These are phyloP conservation scores for Phyllosticta ampelicida DNA, from an alignment of 2,329 filamentous ascomycete genomes.

Conservation along the genomic window DNA sequence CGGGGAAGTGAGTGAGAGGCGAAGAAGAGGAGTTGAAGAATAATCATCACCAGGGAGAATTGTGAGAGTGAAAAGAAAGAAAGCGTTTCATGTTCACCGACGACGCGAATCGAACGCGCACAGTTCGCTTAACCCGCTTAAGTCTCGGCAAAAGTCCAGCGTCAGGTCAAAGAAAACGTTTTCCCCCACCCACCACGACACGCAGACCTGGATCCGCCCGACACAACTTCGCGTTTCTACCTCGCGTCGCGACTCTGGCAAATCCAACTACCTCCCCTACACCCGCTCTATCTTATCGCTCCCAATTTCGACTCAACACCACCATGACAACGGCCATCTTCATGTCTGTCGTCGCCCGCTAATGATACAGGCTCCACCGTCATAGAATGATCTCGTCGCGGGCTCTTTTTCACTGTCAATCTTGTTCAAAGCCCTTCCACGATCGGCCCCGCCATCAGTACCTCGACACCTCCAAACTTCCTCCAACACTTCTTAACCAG, in stretches of 20 bases:
- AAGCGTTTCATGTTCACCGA: background rate
- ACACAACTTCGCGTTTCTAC: background rate
- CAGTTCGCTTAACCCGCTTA: background rate
- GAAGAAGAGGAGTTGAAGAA: background rate
- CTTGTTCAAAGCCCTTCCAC: background rate
- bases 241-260: background rate
- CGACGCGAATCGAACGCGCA: background rate
- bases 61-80: background rate
- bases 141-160: background rate
- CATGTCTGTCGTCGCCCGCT: background rate
- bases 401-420: background rate
- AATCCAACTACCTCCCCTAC: background rate
- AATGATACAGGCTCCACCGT: background rate
- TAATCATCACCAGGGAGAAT: background rate
- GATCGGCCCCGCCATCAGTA: background rate
- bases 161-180: background rate
- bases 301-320: background rate
- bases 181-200: background rate
- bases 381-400: background rate
- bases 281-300: background rate
- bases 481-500: background rate
- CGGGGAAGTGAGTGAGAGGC: background rate
- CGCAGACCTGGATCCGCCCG: background rate
- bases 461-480: background rate
- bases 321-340: background rate